These are phyloP conservation scores for Colletotrichum sp. DNA, from an alignment of 2,329 filamentous ascomycete species.

Conservation along the genomic window DNA sequence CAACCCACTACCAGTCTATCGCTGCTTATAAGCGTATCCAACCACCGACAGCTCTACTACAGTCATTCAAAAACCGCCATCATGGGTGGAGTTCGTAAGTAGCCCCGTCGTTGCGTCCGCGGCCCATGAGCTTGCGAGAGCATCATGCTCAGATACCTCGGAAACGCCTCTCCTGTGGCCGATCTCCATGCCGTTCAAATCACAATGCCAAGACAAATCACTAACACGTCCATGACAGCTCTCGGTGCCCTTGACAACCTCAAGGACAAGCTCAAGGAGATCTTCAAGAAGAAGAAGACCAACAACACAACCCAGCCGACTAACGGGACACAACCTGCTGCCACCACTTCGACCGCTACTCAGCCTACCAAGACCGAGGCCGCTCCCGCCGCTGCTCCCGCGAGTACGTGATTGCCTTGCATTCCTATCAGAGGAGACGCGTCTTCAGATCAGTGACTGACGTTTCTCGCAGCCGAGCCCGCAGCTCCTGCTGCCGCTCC, in stretches of 20 bases:
- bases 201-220: slow-evolving; percentile 1
- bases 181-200: neutral
- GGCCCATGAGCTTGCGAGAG: neutral
- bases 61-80: slow-evolving; percentile 31
- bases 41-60: neutral
- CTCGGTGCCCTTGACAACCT: slow-evolving; percentile 57
- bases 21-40: neutral
- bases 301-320: slow-evolving; percentile 30
- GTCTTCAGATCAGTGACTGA: neutral
- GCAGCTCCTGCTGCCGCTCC: slow-evolving; percentile 18
- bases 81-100: slow-evolving; percentile 61
- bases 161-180: neutral
- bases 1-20: neutral
- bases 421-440: neutral
- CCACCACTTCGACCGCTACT: slow-evolving; percentile 29
- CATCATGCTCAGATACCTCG: neutral
- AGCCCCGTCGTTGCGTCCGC: neutral
- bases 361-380: slow-evolving; percentile 31
- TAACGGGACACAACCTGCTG: slow-evolving; percentile 30
- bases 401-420: slow-evolving; percentile 6
- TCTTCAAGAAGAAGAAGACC: slow-evolving; percentile 56
- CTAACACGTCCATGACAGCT: slow-evolving; percentile 37
- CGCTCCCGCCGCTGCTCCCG: slow-evolving; percentile 16
- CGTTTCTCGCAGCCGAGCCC: slow-evolving; percentile 10
- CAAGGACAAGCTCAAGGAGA: slow-evolving; percentile 59